phyloP scores from a whole-genome alignment of 352 stramenopile species.

The Pilasporangium apinafurcum region DNA sequence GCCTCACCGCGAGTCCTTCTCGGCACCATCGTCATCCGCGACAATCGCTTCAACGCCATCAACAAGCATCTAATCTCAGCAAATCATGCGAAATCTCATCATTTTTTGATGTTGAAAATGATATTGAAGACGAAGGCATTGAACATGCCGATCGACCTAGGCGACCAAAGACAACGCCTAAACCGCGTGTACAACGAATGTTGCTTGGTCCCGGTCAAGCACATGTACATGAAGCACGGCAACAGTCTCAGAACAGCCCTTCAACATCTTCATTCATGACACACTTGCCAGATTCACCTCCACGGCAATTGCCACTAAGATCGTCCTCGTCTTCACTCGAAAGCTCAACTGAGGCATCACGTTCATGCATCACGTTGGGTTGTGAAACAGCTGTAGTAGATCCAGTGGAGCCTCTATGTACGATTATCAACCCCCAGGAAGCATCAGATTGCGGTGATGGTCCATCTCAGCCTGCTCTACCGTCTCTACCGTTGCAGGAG shows the following conservation, averaged over 20 bases:
- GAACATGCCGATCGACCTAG: constrained; percentile 3
- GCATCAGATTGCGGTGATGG: too few relatives aligned
- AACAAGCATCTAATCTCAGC: constrained; percentile 1
- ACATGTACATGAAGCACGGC: constrained; percentile 3
- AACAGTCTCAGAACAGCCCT: not conserved
- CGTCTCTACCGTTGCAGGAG: not conserved
- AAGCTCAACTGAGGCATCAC: not conserved
- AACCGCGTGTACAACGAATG: constrained; percentile 31
- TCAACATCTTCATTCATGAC: constrained; percentile 28
- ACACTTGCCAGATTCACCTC: constrained; percentile 47
- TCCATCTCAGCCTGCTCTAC: not conserved
- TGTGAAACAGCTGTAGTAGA: not conserved
- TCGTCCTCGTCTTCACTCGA: not conserved
- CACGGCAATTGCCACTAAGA: constrained; percentile 3
- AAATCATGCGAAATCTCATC: constrained; percentile 10
- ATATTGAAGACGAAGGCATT: not conserved
- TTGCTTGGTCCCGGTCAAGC: constrained; percentile 19
- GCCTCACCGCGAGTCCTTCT: not conserved
- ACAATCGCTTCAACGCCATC: not conserved
- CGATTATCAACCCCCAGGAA: too few relatives aligned
- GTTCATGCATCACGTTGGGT: not conserved
- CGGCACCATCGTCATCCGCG: not conserved
- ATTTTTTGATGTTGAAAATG: constrained; percentile 4
- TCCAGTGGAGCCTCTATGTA: constrained; percentile 1
- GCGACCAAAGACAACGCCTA: constrained; percentile 33